A percentile compares a stretch with the other conserved stretches of the same genome.
Conservation (phyloP, 352 stramenopile genomes). For the Discostella stelligera region DNA sequence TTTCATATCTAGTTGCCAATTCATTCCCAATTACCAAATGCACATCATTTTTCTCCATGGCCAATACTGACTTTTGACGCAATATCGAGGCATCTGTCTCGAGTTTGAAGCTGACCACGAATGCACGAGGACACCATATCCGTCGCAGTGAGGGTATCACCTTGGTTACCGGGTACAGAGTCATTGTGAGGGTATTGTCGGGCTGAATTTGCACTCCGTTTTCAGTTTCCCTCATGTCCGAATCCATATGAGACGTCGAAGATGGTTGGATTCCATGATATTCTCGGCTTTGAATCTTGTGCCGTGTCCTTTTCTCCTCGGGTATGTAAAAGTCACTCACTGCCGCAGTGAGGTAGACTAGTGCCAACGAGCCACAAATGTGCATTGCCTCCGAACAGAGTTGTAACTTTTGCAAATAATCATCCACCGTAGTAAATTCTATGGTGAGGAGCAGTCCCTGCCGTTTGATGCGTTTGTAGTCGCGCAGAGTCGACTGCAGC, state of each 20-base stretch:
- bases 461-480: slow-evolving; percentile 52
- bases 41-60: slow-evolving; percentile 93
- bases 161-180: slow-evolving; percentile 92
- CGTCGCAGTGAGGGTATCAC: slow-evolving; percentile 89
- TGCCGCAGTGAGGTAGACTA: slow-evolving; percentile 95
- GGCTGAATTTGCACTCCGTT: slow-evolving; percentile 23
- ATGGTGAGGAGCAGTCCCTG: slow-evolving; percentile 85
- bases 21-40: slow-evolving; percentile 97
- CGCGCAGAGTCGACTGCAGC: slow-evolving; percentile 50
- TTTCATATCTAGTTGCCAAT: slow-evolving; percentile 91
- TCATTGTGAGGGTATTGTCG: slow-evolving; percentile 85
- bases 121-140: slow-evolving; percentile 92
- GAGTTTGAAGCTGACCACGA: slow-evolving; percentile 98
- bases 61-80: slow-evolving; percentile 88
- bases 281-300: slow-evolving; percentile 94
- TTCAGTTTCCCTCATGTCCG: slow-evolving; percentile 13
- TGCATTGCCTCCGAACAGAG: slow-evolving; percentile 81
- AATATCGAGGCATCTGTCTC: slow-evolving; percentile 96
- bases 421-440: slow-evolving; percentile 92
- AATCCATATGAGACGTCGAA: slow-evolving; percentile 55
- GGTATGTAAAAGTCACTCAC: slow-evolving; percentile 99
- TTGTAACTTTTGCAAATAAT: slow-evolving; percentile 93
- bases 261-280: slow-evolving; percentile 24
- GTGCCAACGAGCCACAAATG: slow-evolving; percentile 53
- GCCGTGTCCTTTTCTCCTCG: slow-evolving; percentile 84